These are phyloP conservation scores for Coffea eugenioides DNA, from an alignment of 257 asterid species.

Conservation along the genomic window DNA sequence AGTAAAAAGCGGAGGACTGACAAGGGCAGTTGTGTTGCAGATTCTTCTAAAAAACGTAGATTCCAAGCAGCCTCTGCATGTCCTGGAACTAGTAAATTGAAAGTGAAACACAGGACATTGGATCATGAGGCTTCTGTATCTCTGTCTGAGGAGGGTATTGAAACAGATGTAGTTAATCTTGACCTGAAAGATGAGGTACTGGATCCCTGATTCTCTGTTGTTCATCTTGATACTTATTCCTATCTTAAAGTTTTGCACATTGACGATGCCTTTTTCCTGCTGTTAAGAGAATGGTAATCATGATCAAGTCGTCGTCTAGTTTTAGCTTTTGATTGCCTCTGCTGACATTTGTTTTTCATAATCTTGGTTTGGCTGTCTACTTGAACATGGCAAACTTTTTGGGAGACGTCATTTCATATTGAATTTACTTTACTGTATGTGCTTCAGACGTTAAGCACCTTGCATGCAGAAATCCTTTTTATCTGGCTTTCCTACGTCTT, in stretches of 20 bases:
- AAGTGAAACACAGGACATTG: slow-evolving; percentile 37
- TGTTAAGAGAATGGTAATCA: slow-evolving; percentile 9
- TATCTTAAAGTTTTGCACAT: slow-evolving; percentile 7
- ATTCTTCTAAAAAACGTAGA: slow-evolving; percentile 35
- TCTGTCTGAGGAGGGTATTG: slow-evolving; percentile 24
- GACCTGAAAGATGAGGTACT: slow-evolving; percentile 61
- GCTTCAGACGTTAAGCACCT: not conserved
- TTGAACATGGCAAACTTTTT: not conserved
- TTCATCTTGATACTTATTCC: slow-evolving; percentile 18
- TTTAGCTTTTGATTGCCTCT: not conserved
- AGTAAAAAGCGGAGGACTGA: slow-evolving; percentile 43
- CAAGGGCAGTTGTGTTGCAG: slow-evolving; percentile 40
- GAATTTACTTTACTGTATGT: not conserved
- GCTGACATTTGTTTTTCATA: not conserved
- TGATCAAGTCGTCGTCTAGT: not conserved
- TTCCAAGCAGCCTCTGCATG: slow-evolving; percentile 26
- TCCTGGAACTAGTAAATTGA: slow-evolving; percentile 32
- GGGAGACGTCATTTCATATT: not conserved
- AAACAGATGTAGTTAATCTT: slow-evolving; percentile 28
- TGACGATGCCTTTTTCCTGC: slow-evolving; percentile 1
- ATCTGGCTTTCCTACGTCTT: not conserved
- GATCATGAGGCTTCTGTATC: slow-evolving; percentile 32
- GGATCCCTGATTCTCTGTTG: slow-evolving; percentile 14
- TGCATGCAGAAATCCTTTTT: not conserved
- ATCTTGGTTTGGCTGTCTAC: not conserved